Evolutionary conservation across 371 early-diverging fungal species (phyloP).

Genomic region (Rhizopus arrhizus): DNA sequence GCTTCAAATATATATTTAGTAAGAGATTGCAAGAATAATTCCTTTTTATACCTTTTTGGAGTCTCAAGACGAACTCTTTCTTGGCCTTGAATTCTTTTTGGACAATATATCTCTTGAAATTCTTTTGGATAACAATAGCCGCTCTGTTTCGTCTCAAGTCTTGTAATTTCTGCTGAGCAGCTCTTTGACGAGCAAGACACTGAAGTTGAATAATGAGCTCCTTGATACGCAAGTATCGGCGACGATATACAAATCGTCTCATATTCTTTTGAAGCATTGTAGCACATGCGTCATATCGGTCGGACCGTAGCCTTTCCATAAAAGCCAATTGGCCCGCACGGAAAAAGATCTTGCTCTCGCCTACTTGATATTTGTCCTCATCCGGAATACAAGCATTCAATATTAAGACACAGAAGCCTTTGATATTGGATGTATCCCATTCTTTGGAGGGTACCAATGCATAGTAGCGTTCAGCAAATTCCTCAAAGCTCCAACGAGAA

Average conservation of each 20-base stretch:
- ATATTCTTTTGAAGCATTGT: conserved; percentile 89
- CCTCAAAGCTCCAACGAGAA: conserved; percentile 84
- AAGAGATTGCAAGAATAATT: too few relatives aligned
- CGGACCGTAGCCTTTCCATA: conserved; percentile 85
- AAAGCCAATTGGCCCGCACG: conserved; percentile 94
- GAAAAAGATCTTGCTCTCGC: conserved; percentile 98
- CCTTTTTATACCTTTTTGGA: conserved; percentile 44
- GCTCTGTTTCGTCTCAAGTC: conserved; percentile 68
- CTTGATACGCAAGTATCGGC: conserved; percentile 63
- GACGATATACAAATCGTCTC: conserved; percentile 71
- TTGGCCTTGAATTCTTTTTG: conserved; percentile 55
- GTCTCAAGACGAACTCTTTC: conserved; percentile 26
- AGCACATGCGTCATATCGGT: conserved; percentile 77
- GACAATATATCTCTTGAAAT: conserved; percentile 67
- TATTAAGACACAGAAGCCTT: conserved; percentile 62
- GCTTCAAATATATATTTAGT: conserved; percentile 9
- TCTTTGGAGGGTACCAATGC: conserved; percentile 73
- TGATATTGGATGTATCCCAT: conserved; percentile 65
- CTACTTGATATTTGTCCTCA: conserved; percentile 91
- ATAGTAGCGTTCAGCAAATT: conserved; percentile 93
- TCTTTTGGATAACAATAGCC: conserved; percentile 74
- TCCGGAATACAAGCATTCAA: conserved; percentile 71
- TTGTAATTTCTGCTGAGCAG: conserved; percentile 58
- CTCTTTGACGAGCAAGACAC: conserved; percentile 57
- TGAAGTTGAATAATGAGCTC: conserved; percentile 60